phyloP scores from a whole-genome alignment of 2,329 filamentous ascomycete genomes.

The Colletotrichum noveboracense region DNA sequence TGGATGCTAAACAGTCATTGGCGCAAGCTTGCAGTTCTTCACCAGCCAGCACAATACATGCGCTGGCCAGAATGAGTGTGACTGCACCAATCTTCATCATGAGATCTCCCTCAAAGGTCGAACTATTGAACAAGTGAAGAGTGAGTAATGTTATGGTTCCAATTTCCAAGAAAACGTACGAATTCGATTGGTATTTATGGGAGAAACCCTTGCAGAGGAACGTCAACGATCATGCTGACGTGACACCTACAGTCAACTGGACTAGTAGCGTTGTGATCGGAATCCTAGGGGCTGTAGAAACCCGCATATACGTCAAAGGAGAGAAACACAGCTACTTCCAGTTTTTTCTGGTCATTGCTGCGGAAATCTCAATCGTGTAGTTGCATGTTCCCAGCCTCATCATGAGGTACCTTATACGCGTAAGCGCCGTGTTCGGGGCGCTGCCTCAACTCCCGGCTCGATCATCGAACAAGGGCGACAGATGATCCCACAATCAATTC shows the following conservation, averaged over 20 bases:
- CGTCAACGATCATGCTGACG: neutral
- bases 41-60: neutral
- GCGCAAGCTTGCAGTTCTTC: neutral
- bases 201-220: neutral
- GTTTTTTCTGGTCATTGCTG: neutral
- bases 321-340: fast-evolving
- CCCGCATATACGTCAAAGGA: neutral
- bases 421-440: neutral
- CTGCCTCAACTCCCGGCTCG: neutral
- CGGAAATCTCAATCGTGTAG: neutral
- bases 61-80: neutral
- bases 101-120: neutral
- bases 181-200: neutral
- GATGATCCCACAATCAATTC: neutral
- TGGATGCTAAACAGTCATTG: neutral
- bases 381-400: neutral
- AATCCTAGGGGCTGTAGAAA: fast-evolving
- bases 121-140: neutral
- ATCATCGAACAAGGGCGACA: neutral
- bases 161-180: neutral
- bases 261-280: neutral
- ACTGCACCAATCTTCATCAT: neutral
- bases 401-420: neutral
- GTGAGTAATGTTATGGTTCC: fast-evolving
- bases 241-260: neutral